Conservation (phyloP, 768 basidiomycete species). For the Pleurotus cornucopiae region DNA sequence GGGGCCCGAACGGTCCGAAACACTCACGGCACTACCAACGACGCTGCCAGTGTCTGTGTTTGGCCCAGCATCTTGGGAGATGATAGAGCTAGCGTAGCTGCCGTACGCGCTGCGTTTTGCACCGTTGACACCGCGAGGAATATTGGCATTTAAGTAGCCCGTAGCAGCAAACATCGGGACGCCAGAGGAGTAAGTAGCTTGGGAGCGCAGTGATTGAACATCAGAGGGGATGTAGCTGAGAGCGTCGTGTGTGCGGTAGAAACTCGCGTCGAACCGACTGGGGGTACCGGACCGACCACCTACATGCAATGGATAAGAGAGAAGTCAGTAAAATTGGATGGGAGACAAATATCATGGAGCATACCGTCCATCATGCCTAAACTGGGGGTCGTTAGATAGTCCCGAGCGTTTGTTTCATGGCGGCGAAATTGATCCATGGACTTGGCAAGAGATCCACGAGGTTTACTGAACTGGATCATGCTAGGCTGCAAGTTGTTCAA, state of each 20-base stretch:
- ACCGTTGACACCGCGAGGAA: constrained; percentile 59
- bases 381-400: constrained; percentile 48
- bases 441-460: constrained; percentile 81
- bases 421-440: constrained; percentile 92
- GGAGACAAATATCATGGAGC: constrained; percentile 4
- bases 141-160: constrained; percentile 66
- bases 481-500: constrained; percentile 94
- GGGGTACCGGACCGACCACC: constrained; percentile 82
- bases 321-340: constrained; percentile 8
- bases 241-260: constrained; percentile 93
- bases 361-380: constrained; percentile 9
- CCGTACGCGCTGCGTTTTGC: constrained; percentile 75
- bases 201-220: constrained; percentile 92
- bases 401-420: constrained; percentile 87
- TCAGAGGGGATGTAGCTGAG: constrained; percentile 94
- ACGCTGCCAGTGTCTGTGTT: constrained; percentile 62
- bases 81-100: constrained; percentile 86
- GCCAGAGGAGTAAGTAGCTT: constrained; percentile 93
- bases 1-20: constrained; percentile 26
- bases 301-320: constrained; percentile 21
- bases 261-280: constrained; percentile 92
- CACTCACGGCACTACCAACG: constrained; percentile 45
- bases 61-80: constrained; percentile 86
- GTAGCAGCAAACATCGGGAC: constrained; percentile 77
- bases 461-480: constrained; percentile 99